Conservation (phyloP, 176 grass and related monocot genomes). For the Avena sativa region DNA sequence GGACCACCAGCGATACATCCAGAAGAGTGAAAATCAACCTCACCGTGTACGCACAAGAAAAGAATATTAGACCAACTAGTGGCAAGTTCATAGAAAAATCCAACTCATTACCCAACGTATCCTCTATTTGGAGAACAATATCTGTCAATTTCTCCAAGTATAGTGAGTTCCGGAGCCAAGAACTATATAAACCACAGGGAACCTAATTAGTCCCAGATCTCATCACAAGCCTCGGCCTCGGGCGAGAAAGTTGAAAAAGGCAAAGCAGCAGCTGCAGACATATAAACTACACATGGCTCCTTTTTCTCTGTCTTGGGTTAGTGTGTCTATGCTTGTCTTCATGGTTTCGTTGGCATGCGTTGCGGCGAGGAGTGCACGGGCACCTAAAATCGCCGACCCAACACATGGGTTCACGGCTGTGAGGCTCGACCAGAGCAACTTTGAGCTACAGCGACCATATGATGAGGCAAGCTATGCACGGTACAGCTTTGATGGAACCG, state of each 20-base stretch:
- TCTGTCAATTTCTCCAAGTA: neutral
- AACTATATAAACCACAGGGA: conserved; percentile 17
- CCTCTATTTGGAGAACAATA: neutral
- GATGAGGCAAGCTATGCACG: neutral
- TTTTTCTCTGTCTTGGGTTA: neutral
- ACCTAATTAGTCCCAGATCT: neutral
- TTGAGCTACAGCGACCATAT: conserved; percentile 43
- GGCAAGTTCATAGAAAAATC: neutral
- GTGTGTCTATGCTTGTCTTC: neutral
- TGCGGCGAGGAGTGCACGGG: neutral
- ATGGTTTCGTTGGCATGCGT: neutral
- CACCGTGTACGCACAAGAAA: no score
- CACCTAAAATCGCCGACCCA: conserved; percentile 16
- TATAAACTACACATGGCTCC: neutral
- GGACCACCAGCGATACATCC: neutral
- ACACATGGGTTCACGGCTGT: conserved; percentile 52
- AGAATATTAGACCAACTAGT: neutral
- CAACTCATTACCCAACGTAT: neutral
- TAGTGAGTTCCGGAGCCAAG: neutral
- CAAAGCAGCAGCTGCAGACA: neutral
- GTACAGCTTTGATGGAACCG: conserved; percentile 39
- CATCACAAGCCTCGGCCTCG: neutral
- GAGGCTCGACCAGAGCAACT: conserved; percentile 42
- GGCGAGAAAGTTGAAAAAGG: neutral
- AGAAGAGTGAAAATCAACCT: neutral